Evolutionary conservation across 208 protist genomes (phyloP).

Genomic region (Spironucleus salmonicida): DNA sequence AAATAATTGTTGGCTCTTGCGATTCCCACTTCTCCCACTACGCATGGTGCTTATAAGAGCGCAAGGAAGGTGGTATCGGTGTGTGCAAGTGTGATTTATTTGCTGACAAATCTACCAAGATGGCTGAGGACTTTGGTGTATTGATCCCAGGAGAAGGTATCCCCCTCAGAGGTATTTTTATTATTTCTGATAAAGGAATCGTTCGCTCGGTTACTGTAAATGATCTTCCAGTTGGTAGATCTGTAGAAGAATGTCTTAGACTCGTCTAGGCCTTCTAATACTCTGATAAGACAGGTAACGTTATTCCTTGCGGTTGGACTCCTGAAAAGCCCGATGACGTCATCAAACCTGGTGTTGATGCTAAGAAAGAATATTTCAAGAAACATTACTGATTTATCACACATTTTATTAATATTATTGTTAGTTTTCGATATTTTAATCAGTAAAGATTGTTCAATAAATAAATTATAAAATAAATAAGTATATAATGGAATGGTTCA

Average conservation of each 20-base stretch:
- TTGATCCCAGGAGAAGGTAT: constrained; percentile 59
- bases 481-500: too few relatives aligned
- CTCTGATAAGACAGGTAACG: constrained; percentile 64
- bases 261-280: constrained; percentile 80
- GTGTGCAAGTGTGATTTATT: constrained; percentile 76
- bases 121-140: constrained; percentile 70
- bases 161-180: constrained; percentile 31
- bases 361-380: constrained; percentile 64
- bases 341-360: constrained; percentile 75
- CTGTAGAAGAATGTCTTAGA: constrained; percentile 74
- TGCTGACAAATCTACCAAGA: constrained; percentile 71
- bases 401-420: too few relatives aligned
- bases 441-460: too few relatives aligned
- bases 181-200: constrained; percentile 32
- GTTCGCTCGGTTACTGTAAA: constrained; percentile 57
- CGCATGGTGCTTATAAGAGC: constrained; percentile 72
- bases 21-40: constrained; percentile 65
- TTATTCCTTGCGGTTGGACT: constrained; percentile 32
- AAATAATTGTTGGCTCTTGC: constrained; percentile 16
- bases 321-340: constrained; percentile 41
- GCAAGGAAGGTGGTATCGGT: constrained; percentile 84
- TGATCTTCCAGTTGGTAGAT: constrained; percentile 76
- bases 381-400: too few relatives aligned
- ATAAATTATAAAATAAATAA: too few relatives aligned
- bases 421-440: too few relatives aligned